These are phyloP conservation scores for Phialemonium atrogriseum DNA, from an alignment of 2,329 filamentous ascomycete genomes.

Conservation along the genomic window DNA sequence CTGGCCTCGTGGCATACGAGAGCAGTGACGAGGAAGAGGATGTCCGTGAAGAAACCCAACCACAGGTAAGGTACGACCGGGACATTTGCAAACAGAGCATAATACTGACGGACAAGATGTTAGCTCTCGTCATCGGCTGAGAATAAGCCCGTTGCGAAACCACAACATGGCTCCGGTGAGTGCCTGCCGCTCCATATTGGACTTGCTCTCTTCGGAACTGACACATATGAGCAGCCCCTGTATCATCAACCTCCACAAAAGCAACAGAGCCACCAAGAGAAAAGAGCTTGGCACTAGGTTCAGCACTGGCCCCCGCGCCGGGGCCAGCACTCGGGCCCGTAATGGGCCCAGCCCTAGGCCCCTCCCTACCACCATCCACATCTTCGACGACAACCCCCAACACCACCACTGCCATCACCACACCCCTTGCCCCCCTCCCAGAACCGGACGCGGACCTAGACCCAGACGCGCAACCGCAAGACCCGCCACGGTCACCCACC, in stretches of 20 bases:
- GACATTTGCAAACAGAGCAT: not conserved
- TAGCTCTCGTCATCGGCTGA: constrained; percentile 4
- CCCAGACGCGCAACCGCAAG: constrained; percentile 11
- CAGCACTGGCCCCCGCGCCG: constrained; percentile 8
- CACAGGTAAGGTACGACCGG: constrained; percentile 1
- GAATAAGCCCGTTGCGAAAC: not conserved
- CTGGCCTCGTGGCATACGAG: constrained; percentile 39
- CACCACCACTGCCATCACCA: not conserved
- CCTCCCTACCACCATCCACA: constrained; percentile 24
- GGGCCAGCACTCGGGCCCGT: constrained; percentile 7
- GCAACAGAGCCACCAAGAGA: not conserved
- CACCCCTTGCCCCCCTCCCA: constrained; percentile 8
- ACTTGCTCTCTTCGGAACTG: no score
- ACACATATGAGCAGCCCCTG: no score
- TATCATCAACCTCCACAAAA: constrained; percentile 1
- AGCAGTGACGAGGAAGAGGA: constrained; percentile 44
- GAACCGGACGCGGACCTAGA: constrained; percentile 10
- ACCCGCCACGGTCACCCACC: constrained; percentile 55
- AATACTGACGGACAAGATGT: constrained; percentile 1
- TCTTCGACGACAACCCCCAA: no score
- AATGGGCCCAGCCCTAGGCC: constrained; percentile 26
- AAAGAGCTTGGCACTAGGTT: constrained; percentile 3
- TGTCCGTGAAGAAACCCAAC: constrained; percentile 5
- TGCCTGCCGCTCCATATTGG: not conserved
- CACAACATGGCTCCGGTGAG: constrained; percentile 1